Conservation (phyloP, 2,329 filamentous ascomycete species). For the Ascosphaera aggregata region DNA sequence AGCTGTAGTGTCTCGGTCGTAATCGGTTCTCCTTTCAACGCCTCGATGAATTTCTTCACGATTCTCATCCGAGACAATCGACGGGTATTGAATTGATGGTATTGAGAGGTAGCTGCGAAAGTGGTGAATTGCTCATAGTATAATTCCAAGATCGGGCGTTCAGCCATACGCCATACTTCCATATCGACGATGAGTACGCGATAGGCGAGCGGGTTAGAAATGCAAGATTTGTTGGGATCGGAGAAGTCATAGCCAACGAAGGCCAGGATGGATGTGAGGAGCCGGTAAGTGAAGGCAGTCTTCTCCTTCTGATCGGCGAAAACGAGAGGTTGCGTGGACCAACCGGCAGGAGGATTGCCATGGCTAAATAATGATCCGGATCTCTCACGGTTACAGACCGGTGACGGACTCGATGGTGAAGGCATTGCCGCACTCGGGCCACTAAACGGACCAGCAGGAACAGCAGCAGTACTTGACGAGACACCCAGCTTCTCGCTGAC, state of each 20-base stretch:
- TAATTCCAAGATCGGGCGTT: slow-evolving; percentile 52
- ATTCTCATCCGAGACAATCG: slow-evolving; percentile 84
- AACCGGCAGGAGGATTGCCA: too few relatives aligned
- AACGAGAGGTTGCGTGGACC: too few relatives aligned
- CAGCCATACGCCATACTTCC: slow-evolving; percentile 73
- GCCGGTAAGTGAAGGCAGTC: slow-evolving; percentile 29
- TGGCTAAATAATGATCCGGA: too few relatives aligned
- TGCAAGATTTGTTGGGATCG: slow-evolving; percentile 68
- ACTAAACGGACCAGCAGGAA: too few relatives aligned
- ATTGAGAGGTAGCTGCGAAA: slow-evolving; percentile 75
- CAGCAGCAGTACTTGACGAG: slow-evolving; percentile 12
- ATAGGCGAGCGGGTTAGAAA: slow-evolving; percentile 89
- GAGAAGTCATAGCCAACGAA: slow-evolving; percentile 76
- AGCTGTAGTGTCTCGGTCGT: slow-evolving; percentile 46
- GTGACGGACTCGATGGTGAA: slow-evolving; percentile 23
- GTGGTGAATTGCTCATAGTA: slow-evolving; percentile 85
- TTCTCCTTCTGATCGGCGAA: slow-evolving; percentile 26
- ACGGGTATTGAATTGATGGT: slow-evolving; percentile 77
- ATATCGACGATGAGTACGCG: slow-evolving; percentile 78
- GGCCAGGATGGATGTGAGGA: slow-evolving; percentile 53
- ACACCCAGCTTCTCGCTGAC: slow-evolving; percentile 52
- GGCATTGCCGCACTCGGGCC: too few relatives aligned
- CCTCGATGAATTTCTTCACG: slow-evolving; percentile 72
- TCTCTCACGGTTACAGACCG: too few relatives aligned
- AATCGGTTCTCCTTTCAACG: slow-evolving; percentile 65